Percentiles rank a stretch among this genome's conserved stretches.
Evolutionary conservation across 2,329 filamentous ascomycete species (phyloP).

Genomic region (Epichloe gansuensis): DNA sequence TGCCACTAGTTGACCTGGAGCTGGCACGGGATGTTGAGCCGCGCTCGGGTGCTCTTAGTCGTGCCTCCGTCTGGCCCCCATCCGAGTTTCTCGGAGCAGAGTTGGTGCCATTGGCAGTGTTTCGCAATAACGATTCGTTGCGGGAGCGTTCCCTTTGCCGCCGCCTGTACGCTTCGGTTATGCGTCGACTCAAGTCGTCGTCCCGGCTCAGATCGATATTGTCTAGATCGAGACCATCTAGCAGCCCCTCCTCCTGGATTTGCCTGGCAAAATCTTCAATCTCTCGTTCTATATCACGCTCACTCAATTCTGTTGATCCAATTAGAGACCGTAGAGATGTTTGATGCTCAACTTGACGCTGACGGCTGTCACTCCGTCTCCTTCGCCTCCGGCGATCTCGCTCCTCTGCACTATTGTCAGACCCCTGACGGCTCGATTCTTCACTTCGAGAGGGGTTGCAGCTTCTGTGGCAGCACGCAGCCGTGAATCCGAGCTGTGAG

Average conservation of each 20-base stretch:
- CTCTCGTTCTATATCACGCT: conserved; percentile 71
- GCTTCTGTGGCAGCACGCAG: conserved; percentile 15
- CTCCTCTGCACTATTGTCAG: conserved; percentile 26
- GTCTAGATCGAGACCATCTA: conserved; percentile 81
- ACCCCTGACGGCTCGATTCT: conserved; percentile 14
- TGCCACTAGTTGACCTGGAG: conserved; percentile 34
- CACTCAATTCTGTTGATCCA: conserved; percentile 64
- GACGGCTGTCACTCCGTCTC: conserved; percentile 34
- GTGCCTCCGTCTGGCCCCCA: conserved; percentile 12
- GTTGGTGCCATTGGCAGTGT: conserved; percentile 28
- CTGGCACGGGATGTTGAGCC: conserved; percentile 27
- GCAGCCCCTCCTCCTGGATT: conserved; percentile 74
- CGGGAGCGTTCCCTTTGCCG: conserved; percentile 55
- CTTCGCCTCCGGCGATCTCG: conserved; percentile 20
- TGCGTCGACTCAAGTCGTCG: conserved; percentile 80
- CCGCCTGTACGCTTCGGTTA: conserved; percentile 76
- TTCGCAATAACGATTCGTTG: conserved; percentile 22
- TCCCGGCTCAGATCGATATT: conserved; percentile 75
- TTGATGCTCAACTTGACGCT: conserved; percentile 71
- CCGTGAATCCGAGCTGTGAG: conserved; percentile 19
- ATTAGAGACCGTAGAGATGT: conserved; percentile 77
- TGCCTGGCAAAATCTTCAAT: conserved; percentile 84
- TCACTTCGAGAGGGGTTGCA: conserved; percentile 14
- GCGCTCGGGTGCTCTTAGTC: conserved; percentile 17
- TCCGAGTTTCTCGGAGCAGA: conserved; percentile 23